These are phyloP conservation scores for Iris macrosiphon DNA, from an alignment of 106 monocot species.

Conservation along the genomic window DNA sequence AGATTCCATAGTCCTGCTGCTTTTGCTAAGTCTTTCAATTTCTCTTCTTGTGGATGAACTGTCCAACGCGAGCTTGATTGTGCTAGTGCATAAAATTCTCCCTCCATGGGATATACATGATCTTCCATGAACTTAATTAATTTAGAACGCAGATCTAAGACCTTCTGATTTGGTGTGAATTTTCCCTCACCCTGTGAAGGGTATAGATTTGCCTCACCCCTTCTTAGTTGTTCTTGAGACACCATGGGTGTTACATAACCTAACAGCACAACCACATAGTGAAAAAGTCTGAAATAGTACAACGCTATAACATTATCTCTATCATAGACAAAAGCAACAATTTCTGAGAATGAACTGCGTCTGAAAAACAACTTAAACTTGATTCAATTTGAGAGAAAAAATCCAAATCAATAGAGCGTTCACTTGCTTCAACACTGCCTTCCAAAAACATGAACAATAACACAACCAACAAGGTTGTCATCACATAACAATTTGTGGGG, in stretches of 20 bases:
- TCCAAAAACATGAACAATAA: too few relatives aligned
- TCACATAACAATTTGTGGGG: too few relatives aligned
- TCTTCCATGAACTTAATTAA: slow-evolving; percentile 75
- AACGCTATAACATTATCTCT: too few relatives aligned
- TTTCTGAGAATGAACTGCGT: too few relatives aligned
- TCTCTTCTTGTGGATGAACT: slow-evolving; percentile 92
- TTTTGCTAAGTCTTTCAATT: slow-evolving; percentile 79
- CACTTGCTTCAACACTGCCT: too few relatives aligned
- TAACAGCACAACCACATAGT: not conserved
- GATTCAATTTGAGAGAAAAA: too few relatives aligned
- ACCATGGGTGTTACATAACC: slow-evolving; percentile 10
- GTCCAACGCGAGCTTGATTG: slow-evolving; percentile 86
- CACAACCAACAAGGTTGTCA: too few relatives aligned
- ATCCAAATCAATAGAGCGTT: too few relatives aligned
- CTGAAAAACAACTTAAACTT: too few relatives aligned
- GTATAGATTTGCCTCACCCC: not conserved
- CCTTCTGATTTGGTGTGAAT: slow-evolving; percentile 71
- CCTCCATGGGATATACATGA: slow-evolving; percentile 86
- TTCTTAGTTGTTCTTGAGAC: slow-evolving; percentile 5
- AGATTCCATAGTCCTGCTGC: slow-evolving; percentile 92
- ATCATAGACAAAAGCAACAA: too few relatives aligned
- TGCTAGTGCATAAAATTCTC: slow-evolving; percentile 75
- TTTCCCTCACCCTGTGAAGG: slow-evolving; percentile 27
- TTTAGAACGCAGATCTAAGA: slow-evolving; percentile 66
- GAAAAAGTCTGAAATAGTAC: too few relatives aligned